Conservation (phyloP, 805 yeast genomes). For the Ogataea allantospora region DNA sequence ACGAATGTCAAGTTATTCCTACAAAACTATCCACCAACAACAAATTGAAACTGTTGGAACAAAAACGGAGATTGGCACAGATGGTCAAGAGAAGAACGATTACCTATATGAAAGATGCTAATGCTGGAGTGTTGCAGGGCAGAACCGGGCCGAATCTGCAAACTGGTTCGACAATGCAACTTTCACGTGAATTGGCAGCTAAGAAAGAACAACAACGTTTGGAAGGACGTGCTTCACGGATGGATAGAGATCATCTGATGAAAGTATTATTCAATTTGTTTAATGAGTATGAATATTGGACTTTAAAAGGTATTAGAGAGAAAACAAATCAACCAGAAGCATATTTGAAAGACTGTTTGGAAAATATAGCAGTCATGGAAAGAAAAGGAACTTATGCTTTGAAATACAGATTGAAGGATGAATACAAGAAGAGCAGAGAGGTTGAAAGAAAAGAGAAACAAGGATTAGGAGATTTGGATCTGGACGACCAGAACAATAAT, state of each 20-base stretch:
- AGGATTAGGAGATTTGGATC: conserved; percentile 47
- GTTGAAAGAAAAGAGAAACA: conserved; percentile 67
- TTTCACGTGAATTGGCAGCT: conserved; percentile 55
- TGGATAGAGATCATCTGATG: conserved; percentile 89
- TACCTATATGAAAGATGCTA: conserved; percentile 55
- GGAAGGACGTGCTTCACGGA: conserved; percentile 89
- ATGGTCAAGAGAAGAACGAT: conserved; percentile 46
- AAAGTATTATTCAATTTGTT: conserved; percentile 85
- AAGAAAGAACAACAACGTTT: conserved; percentile 53
- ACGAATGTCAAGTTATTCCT: conserved; percentile 89
- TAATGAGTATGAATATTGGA: conserved; percentile 96
- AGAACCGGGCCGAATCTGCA: conserved; percentile 82
- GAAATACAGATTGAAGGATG: conserved; percentile 86
- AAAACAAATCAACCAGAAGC: conserved; percentile 94
- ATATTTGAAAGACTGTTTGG: conserved; percentile 86
- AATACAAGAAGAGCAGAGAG: conserved; percentile 77
- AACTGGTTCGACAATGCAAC: conserved; percentile 63
- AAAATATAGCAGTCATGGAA: conserved; percentile 81
- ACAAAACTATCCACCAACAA: conserved; percentile 71
- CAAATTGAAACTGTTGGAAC: conserved; percentile 51
- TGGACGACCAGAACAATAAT: conserved; percentile 34
- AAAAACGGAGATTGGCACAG: conserved; percentile 28
- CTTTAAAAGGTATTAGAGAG: conserved; percentile 89
- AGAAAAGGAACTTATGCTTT: conserved; percentile 96
- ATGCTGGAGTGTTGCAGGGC: conserved; percentile 86